phyloP scores from a whole-genome alignment of 1,284 basidiomycete species.

The Ceratobasidium sp. region DNA sequence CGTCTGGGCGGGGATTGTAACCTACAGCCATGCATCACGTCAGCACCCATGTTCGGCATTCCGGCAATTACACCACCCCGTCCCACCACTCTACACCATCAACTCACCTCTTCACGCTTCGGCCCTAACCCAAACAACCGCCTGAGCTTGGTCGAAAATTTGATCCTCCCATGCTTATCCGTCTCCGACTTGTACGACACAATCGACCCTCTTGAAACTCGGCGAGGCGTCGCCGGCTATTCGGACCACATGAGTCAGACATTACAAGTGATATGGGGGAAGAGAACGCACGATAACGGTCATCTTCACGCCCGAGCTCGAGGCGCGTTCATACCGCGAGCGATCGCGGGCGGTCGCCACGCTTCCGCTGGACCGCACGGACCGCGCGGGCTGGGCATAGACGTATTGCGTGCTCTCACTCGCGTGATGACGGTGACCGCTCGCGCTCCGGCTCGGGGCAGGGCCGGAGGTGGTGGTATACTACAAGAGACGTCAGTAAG shows the following conservation, averaged over 20 bases:
- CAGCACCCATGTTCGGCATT: constrained; percentile 2
- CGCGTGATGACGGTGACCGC: constrained; percentile 18
- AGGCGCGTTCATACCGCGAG: constrained; percentile 37
- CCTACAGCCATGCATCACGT: constrained; percentile 8
- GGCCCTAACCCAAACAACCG: constrained; percentile 36
- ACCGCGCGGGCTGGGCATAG: constrained; percentile 35
- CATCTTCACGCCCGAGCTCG: constrained; percentile 41
- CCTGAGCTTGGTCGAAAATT: constrained; percentile 30
- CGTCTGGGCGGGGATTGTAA: constrained; percentile 4
- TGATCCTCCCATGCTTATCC: constrained; percentile 18
- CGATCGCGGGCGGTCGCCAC: constrained; percentile 31
- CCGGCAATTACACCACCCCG: constrained; percentile 1
- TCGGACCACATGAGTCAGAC: neutral
- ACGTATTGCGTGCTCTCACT: constrained; percentile 3
- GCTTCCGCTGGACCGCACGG: constrained; percentile 38
- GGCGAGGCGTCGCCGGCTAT: constrained; percentile 41
- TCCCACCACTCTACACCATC: neutral
- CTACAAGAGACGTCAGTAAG: neutral
- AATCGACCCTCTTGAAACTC: constrained; percentile 29
- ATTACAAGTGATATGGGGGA: neutral
- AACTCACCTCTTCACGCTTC: constrained; percentile 41
- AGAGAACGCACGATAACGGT: constrained; percentile 29
- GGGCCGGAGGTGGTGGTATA: constrained; percentile 24
- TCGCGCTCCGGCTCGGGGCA: constrained; percentile 27
- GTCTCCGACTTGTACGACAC: constrained; percentile 31